Evolutionary conservation across 768 basidiomycete genomes (phyloP).

Genomic region (Mrakia gelida): DNA sequence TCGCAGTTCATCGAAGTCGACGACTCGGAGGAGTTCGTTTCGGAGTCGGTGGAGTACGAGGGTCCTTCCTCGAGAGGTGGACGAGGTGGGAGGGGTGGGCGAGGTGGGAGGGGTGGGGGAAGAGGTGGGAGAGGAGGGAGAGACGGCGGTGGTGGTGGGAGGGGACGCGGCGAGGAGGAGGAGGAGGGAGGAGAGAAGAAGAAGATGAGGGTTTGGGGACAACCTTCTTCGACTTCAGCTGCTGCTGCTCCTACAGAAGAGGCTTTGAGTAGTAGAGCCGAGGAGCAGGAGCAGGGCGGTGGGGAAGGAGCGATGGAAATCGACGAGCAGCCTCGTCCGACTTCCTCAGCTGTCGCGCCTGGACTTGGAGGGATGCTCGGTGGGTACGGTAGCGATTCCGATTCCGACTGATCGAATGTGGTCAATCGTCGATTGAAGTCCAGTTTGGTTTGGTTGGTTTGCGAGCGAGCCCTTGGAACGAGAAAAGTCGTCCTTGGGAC

Average conservation of each 20-base stretch:
- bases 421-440: too few species aligned
- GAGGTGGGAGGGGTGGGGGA: not conserved
- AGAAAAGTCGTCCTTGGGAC: too few species aligned
- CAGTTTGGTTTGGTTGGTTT: too few species aligned
- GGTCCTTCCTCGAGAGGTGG: not conserved
- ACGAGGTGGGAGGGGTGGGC: not conserved
- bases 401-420: not conserved
- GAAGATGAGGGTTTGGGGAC: slow-evolving; percentile 30
- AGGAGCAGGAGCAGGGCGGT: not conserved
- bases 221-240: not conserved
- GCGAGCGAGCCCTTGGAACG: too few species aligned
- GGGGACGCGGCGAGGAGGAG: not conserved
- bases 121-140: not conserved
- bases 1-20: not conserved
- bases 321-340: not conserved
- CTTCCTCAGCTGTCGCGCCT: not conserved
- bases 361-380: slow-evolving; percentile 22
- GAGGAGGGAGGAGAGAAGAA: slow-evolving; percentile 15
- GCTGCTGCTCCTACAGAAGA: not conserved
- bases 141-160: not conserved
- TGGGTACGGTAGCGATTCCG: slow-evolving; percentile 24
- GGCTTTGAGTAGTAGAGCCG: not conserved
- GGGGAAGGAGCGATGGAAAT: not conserved
- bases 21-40: not conserved
- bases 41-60: not conserved